Evolutionary conservation across 805 yeast species (phyloP), one percentile per base, ranked within the genome.

Genomic region (Candida namnaoensis): DNA sequence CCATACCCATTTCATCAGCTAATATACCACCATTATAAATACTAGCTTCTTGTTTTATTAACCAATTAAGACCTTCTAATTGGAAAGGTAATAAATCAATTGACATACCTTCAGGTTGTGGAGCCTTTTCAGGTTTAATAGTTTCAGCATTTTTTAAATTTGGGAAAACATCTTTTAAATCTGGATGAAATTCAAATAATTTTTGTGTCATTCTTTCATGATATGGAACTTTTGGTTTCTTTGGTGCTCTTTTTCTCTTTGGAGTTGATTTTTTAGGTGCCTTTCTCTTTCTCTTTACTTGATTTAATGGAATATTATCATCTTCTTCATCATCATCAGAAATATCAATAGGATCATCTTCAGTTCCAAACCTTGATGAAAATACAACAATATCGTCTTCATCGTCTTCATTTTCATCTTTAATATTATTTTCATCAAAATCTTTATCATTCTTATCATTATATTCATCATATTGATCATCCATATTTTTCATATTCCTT

Each of bases 1-100:
- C 99, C 98, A 93, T 91, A 33, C 99, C 99, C 99, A 93, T 93
- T 62, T 93, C 99, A 66, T 93, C 99, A 5, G 99, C 98, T 38
- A 93, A 66, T 9, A 93, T 82, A 13, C 98, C 99, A 25, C 99
- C 99, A 13, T 74, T 70, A 60, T 83, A 91, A 36, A 69, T 72
- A 24, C 85, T 71, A 23, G 78, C 79, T 56, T 91, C 98, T 62
- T 91, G 98, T 38, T 77, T 71, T 12, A 76, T 51, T 45, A 93
- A 71, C 99, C 99, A 93, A 53, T 83, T 76, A 38, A 93, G 67
- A 15, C 99, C 99, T 65, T 93, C 99, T 13, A 78, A 66, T 62
- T 93, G 99, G 62, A 93, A 93, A 1, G 97, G 98, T 27, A 93
- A 67, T 34, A 93, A 61, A 27, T 70, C 71, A 37, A 88, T 72